Conservation (phyloP, 208 protist genomes). For the Vickermania spadyakhi region DNA sequence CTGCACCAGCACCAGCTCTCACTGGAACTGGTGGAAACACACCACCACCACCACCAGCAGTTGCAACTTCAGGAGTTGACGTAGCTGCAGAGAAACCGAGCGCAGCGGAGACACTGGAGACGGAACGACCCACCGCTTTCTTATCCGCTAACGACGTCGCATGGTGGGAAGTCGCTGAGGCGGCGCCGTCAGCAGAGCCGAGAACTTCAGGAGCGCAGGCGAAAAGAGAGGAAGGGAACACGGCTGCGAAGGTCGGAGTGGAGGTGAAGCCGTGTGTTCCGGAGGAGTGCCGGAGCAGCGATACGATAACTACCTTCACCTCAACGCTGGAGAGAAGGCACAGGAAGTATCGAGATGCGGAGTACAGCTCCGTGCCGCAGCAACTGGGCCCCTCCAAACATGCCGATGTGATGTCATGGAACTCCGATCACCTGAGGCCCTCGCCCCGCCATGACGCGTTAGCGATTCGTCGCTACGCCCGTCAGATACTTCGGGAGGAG, state of each 20-base stretch:
- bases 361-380: conserved; percentile 1
- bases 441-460: background rate
- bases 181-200: too few species aligned
- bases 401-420: background rate
- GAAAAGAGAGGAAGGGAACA: too few species aligned
- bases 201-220: too few species aligned
- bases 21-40: background rate
- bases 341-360: background rate
- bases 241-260: too few species aligned
- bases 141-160: conserved; percentile 42
- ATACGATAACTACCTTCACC: too few species aligned
- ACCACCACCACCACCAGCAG: background rate
- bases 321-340: too few species aligned
- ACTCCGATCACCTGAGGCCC: background rate
- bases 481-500: background rate
- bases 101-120: background rate
- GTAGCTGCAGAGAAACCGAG: background rate
- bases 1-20: background rate
- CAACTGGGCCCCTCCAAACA: background rate
- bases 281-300: too few species aligned
- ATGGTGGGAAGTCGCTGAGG: conserved; percentile 55
- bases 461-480: background rate
- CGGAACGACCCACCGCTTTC: background rate
- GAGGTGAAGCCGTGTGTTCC: too few species aligned
- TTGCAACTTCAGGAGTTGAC: background rate